Percentiles rank a stretch among this genome's conserved stretches.
phyloP scores from a whole-genome alignment of 768 basidiomycete genomes.

The Russula brevipes region DNA sequence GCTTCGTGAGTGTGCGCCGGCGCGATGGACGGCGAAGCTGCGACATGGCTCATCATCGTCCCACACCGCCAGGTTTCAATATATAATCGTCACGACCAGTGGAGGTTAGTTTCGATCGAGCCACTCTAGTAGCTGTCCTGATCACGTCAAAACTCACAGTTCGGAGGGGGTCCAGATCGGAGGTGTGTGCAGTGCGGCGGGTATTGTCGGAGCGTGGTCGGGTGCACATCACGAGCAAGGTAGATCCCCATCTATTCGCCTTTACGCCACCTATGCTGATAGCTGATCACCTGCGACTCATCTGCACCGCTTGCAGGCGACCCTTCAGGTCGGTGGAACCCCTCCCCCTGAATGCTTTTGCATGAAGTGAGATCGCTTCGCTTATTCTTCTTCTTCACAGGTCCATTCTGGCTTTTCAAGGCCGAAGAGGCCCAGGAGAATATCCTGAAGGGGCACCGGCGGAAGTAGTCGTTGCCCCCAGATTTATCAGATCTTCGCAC shows the following conservation, averaged over 20 bases:
- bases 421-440: slow-evolving; percentile 34
- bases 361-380: not conserved
- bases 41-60: not conserved
- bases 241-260: slow-evolving; percentile 34
- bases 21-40: not conserved
- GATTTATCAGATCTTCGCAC: not conserved
- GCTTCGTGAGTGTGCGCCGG: slow-evolving; percentile 45
- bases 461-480: not conserved
- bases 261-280: too few species aligned
- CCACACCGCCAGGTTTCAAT: slow-evolving; percentile 42
- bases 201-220: slow-evolving; percentile 66
- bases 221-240: slow-evolving; percentile 49
- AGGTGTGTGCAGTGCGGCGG: slow-evolving; percentile 56
- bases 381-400: slow-evolving; percentile 32
- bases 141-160: slow-evolving; percentile 38
- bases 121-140: not conserved
- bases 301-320: slow-evolving; percentile 41
- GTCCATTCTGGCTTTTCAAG: slow-evolving; percentile 69
- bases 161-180: slow-evolving; percentile 67
- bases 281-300: not conserved
- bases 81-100: slow-evolving; percentile 49
- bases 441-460: slow-evolving; percentile 13
- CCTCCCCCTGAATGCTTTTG: not conserved
- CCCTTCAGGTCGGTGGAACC: slow-evolving; percentile 50
- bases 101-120: slow-evolving; percentile 54